These are phyloP conservation scores for Mariannaea elegans DNA, from an alignment of 2,329 filamentous ascomycete species.

Conservation along the genomic window DNA sequence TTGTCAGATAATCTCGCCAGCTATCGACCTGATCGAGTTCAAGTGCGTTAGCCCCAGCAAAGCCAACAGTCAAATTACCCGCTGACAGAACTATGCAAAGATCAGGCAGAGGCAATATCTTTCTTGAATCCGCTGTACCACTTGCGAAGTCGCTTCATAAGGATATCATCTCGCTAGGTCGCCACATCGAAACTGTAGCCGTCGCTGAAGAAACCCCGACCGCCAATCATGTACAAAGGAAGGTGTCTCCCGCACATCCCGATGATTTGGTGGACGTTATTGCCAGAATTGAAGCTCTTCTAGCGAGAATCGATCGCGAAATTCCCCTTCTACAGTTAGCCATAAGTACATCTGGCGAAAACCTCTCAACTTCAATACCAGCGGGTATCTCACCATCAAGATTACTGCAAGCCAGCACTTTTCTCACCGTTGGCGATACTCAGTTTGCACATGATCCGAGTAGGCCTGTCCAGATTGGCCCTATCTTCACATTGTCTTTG, in stretches of 20 bases:
- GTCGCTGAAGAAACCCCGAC: conserved; percentile 63
- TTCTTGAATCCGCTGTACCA: conserved; percentile 83
- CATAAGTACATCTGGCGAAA: conserved; percentile 92
- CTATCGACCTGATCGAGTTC: conserved; percentile 91
- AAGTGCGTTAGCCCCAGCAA: conserved; percentile 64
- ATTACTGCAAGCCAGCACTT: conserved; percentile 89
- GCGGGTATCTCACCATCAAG: conserved; percentile 89
- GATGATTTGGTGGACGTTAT: conserved; percentile 76
- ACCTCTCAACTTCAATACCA: conserved; percentile 80
- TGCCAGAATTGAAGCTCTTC: conserved; percentile 76
- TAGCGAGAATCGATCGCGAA: conserved; percentile 85
- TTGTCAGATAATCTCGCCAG: conserved; percentile 81
- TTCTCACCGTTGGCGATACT: conserved; percentile 86
- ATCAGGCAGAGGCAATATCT: conserved; percentile 62
- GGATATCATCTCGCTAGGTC: conserved; percentile 83
- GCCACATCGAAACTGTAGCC: conserved; percentile 76
- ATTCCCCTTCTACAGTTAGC: conserved; percentile 92
- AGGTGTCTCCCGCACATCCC: conserved; percentile 56
- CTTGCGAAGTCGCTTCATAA: conserved; percentile 84
- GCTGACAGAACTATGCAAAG: conserved; percentile 42
- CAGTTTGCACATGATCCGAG: conserved; percentile 75
- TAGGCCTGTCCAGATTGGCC: conserved; percentile 81
- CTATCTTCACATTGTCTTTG: conserved; percentile 83
- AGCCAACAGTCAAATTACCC: conserved; percentile 9
- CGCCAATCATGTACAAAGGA: conserved; percentile 49